Evolutionary conservation across 2,329 filamentous ascomycete genomes (phyloP).

Genomic region (Aureobasidium sp.): DNA sequence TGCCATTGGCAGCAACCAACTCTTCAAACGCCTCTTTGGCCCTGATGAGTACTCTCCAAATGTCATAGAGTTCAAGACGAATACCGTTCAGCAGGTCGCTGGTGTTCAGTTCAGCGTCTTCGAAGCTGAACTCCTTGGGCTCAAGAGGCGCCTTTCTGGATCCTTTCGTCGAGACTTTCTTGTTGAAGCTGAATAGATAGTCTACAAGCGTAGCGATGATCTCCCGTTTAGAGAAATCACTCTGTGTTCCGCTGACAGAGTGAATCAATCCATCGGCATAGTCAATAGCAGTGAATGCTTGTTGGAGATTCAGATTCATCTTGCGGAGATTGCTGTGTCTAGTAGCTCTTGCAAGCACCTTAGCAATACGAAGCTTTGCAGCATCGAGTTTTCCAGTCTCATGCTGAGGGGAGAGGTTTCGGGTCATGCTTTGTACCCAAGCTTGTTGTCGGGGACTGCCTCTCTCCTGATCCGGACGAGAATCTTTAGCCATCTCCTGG

Average conservation of each 20-base stretch:
- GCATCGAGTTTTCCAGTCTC: background rate
- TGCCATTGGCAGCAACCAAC: background rate
- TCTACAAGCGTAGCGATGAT: background rate
- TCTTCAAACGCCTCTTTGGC: background rate
- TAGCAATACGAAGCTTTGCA: background rate
- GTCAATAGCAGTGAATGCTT: background rate
- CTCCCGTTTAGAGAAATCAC: background rate
- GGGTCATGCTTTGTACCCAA: background rate
- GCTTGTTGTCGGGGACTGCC: background rate
- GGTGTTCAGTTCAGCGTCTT: background rate
- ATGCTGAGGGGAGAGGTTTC: background rate
- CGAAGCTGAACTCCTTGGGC: background rate
- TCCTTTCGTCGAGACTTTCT: background rate
- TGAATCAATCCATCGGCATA: background rate
- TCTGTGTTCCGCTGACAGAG: too few species aligned
- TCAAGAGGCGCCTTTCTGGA: background rate
- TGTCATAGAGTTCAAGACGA: background rate
- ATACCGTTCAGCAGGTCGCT: background rate
- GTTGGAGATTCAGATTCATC: background rate
- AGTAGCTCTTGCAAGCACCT: background rate
- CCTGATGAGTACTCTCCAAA: background rate
- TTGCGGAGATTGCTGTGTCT: background rate
- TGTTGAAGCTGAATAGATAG: background rate
- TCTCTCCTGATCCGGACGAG: background rate
- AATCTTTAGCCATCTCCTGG: background rate